phyloP scores from a whole-genome alignment of 108 stramenopile genomes.

The Skeletonema menzelii region DNA sequence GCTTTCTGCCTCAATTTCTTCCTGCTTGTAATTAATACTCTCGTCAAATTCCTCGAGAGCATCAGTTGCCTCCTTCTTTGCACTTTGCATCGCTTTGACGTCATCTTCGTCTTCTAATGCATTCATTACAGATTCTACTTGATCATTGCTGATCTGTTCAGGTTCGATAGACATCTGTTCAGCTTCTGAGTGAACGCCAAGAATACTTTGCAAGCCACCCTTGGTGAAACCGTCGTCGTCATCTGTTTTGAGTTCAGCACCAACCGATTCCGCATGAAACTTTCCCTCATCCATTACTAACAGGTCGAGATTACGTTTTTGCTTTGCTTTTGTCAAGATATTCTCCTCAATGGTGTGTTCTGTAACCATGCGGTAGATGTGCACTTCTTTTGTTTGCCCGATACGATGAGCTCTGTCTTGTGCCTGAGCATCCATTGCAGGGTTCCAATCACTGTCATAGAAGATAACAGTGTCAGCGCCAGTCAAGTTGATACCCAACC shows the following conservation, averaged over 20 bases:
- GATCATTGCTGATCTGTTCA: slow-evolving; percentile 67
- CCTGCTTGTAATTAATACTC: slow-evolving; percentile 55
- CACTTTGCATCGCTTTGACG: slow-evolving; percentile 74
- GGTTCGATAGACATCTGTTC: slow-evolving; percentile 12
- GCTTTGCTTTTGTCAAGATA: slow-evolving; percentile 93
- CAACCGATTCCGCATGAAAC: slow-evolving; percentile 64
- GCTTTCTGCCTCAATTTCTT: slow-evolving; percentile 43
- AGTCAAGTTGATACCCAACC: slow-evolving; percentile 95
- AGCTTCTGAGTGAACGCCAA: slow-evolving; percentile 57
- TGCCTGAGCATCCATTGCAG: slow-evolving; percentile 95
- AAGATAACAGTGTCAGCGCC: slow-evolving; percentile 98
- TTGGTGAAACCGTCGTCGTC: slow-evolving; percentile 72
- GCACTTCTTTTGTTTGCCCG: slow-evolving; percentile 96
- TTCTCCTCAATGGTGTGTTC: slow-evolving; percentile 97
- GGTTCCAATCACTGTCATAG: slow-evolving; percentile 97
- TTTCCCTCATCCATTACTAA: slow-evolving; percentile 96
- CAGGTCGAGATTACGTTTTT: slow-evolving; percentile 94
- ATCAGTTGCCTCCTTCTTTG: slow-evolving; percentile 77
- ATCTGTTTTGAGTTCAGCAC: slow-evolving; percentile 10
- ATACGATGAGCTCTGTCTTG: slow-evolving; percentile 96
- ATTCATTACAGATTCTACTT: slow-evolving; percentile 89
- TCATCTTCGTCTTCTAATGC: slow-evolving; percentile 93
- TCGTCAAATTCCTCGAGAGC: slow-evolving; percentile 89
- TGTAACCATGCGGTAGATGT: slow-evolving; percentile 96
- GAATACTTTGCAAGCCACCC: slow-evolving; percentile 65